Conservation (phyloP, 306 rosid genomes). For the Inga leiocalycina region DNA sequence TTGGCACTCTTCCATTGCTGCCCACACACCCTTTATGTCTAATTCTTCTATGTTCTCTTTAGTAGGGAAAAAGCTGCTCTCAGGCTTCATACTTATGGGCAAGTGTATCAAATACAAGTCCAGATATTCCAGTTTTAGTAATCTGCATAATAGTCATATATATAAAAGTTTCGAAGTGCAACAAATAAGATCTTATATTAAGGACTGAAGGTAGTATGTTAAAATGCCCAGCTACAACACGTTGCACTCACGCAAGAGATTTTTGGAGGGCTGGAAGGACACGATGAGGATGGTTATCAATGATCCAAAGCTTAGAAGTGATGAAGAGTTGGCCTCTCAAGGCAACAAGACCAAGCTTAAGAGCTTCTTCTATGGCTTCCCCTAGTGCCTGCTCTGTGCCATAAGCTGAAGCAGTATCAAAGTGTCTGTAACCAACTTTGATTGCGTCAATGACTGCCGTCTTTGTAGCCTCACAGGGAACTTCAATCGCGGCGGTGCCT, state of each 20-base stretch:
- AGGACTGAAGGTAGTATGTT: no score
- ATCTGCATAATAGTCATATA: neutral
- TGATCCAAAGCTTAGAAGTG: slow-evolving; percentile 26
- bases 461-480: neutral
- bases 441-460: neutral
- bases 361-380: slow-evolving; percentile 22
- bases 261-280: neutral
- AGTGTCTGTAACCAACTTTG: slow-evolving; percentile 26
- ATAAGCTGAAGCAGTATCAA: slow-evolving; percentile 25
- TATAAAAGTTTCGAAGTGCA: no score
- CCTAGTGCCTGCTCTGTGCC: slow-evolving; percentile 2
- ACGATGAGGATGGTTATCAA: neutral
- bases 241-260: neutral
- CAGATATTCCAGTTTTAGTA: neutral
- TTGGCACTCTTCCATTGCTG: slow-evolving; percentile 8
- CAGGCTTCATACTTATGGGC: neutral
- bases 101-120: neutral
- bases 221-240: no score
- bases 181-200: no score
- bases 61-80: neutral
- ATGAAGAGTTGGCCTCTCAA: slow-evolving; percentile 19
- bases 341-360: neutral
- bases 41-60: slow-evolving; percentile 18
- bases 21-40: slow-evolving; percentile 41
- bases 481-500: neutral